Evolutionary conservation across 768 basidiomycete genomes (phyloP).

Genomic region (Suillus lakei): DNA sequence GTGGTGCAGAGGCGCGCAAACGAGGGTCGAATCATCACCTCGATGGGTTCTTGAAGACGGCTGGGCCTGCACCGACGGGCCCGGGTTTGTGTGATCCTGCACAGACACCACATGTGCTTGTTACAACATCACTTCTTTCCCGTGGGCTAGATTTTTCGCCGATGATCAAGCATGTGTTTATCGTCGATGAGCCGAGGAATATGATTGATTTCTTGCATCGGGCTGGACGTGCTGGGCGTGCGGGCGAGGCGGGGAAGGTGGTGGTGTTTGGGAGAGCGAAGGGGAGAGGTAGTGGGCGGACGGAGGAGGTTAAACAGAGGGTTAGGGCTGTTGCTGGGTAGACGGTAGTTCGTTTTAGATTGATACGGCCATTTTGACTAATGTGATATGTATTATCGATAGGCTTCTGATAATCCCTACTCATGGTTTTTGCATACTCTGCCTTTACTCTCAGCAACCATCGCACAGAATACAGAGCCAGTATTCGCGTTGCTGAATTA

Average conservation of each 20-base stretch:
- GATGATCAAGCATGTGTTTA: slow-evolving; percentile 78
- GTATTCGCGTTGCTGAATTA: neutral
- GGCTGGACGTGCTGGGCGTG: slow-evolving; percentile 82
- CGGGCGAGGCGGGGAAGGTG: slow-evolving; percentile 71
- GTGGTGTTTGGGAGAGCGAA: slow-evolving; percentile 76
- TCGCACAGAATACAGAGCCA: neutral
- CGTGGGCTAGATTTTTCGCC: slow-evolving; percentile 90
- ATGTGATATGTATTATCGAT: neutral
- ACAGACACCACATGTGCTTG: slow-evolving; percentile 65
- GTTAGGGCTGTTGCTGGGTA: slow-evolving; percentile 47
- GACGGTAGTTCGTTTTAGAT: neutral
- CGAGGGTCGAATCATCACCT: slow-evolving; percentile 78
- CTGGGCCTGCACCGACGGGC: slow-evolving; percentile 12
- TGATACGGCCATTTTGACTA: neutral
- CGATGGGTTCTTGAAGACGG: slow-evolving; percentile 66
- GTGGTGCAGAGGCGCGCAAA: slow-evolving; percentile 58
- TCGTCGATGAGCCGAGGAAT: slow-evolving; percentile 87
- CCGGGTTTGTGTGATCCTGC: slow-evolving; percentile 28
- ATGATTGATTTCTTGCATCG: slow-evolving; percentile 93
- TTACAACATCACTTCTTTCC: slow-evolving; percentile 91
- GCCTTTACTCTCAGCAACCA: neutral
- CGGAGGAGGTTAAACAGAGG: slow-evolving; percentile 55
- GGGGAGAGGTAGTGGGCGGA: slow-evolving; percentile 62
- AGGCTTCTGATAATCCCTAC: neutral
- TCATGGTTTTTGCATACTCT: slow-evolving; percentile 5